Evolutionary conservation across 495 filamentous ascomycete genomes (phyloP), one percentile per base, ranked within the genome.

Genomic region (Tuber calosporum): DNA sequence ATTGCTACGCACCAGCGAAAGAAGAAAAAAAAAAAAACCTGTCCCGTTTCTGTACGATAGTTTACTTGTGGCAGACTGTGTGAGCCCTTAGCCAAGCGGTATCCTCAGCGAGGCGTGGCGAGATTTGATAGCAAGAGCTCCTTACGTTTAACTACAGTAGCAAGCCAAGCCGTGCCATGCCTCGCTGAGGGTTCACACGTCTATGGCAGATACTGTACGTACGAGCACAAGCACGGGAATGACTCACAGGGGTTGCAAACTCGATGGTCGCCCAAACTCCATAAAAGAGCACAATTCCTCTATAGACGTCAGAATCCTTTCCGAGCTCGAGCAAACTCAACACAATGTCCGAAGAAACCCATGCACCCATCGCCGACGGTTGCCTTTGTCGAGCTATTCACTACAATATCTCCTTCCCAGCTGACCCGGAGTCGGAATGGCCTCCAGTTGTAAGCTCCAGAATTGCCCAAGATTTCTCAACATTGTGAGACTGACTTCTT

Each of bases 301-400:
- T 62, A 2, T 1, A 17, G 53, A 7, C 26, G 1, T 11, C 17
- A 34, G 30, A 62, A 30, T 34, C 26, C 19, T 26, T 34, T 9
- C n/a, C 1, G 53, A 62, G 30, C 26, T 62, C 19, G 53, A 62
- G 26, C 26, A 34, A 62, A 62, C 26, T 15, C 11, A 62, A 26
- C 26, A 34, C 53, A 34, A 62, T 62, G 53, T 62, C 53, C 26
- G 53, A 62, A 62, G 53, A 62, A 72, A 26, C 26, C 20, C 72
- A 74, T 26, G 36, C 69, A 42, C 73, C 73, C 4, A 67, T 85
- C 30, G 81, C 84, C 11, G 84, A 84, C 34, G 83, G 84, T 15
- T 86, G 84, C 77, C 83, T 85, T 22, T 85, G 84, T 71, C 81
- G 79, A 22, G 77, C 78, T 39, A 79, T 85, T 19, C 73, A 82